phyloP scores from a whole-genome alignment of 352 stramenopile species.

The Pythium oligandrum region DNA sequence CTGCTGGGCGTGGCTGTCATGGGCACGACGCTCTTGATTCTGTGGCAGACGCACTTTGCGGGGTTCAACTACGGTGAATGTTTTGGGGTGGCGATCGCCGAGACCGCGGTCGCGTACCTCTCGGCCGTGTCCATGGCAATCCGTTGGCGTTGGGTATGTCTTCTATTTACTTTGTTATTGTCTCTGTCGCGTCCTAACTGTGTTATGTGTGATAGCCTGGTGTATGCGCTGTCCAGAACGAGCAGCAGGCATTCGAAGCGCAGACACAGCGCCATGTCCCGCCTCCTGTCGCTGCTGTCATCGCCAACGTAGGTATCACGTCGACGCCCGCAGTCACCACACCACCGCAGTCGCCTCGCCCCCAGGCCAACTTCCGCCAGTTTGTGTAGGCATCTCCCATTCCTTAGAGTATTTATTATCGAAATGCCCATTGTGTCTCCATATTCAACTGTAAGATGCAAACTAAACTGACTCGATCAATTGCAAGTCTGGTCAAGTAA shows the following conservation, averaged over 20 bases:
- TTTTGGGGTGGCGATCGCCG: slow-evolving; percentile 58
- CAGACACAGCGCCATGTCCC: slow-evolving; percentile 7
- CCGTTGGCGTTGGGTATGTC: slow-evolving; percentile 57
- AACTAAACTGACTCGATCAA: too few species aligned
- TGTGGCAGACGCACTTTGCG: slow-evolving; percentile 58
- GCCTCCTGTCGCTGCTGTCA: neutral
- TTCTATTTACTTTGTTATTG: slow-evolving; percentile 3
- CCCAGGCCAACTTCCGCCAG: too few species aligned
- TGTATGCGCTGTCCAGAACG: slow-evolving; percentile 69
- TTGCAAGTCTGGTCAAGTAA: too few species aligned
- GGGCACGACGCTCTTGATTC: slow-evolving; percentile 28
- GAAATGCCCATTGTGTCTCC: too few species aligned
- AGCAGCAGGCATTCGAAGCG: slow-evolving; percentile 42
- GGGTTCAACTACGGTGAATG: slow-evolving; percentile 71
- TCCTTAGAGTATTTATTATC: too few species aligned
- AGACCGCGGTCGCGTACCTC: slow-evolving; percentile 61
- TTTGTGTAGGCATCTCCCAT: too few species aligned
- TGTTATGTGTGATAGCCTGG: slow-evolving; percentile 38
- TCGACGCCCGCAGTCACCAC: too few species aligned
- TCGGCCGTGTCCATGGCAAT: slow-evolving; percentile 69
- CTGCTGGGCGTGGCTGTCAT: slow-evolving; percentile 48
- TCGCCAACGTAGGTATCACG: neutral
- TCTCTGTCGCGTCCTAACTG: neutral
- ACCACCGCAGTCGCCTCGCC: too few species aligned
- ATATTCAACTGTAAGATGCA: too few species aligned